These are phyloP conservation scores for Lipomyces chichibuensis DNA, from an alignment of 805 yeast species.

Conservation along the genomic window DNA sequence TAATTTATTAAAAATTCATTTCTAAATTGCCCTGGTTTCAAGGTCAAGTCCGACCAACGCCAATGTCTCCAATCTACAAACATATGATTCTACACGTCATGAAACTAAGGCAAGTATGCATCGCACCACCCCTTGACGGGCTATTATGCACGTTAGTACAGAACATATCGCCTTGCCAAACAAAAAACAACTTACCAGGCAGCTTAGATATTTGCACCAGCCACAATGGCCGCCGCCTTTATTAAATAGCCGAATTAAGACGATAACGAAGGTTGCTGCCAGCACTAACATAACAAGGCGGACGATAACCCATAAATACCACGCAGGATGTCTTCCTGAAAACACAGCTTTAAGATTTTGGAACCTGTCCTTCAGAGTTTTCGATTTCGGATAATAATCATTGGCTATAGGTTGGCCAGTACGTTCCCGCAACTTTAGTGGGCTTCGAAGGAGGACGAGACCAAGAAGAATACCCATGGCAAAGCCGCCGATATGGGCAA, in stretches of 20 bases:
- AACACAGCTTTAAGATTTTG: constrained; percentile 36
- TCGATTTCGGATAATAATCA: constrained; percentile 27
- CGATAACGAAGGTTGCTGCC: constrained; percentile 55
- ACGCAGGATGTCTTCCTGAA: constrained; percentile 41
- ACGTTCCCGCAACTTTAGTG: constrained; percentile 45
- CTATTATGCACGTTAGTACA: constrained; percentile 5
- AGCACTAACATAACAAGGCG: constrained; percentile 53
- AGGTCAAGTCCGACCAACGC: too few species aligned
- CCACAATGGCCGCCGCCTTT: constrained; percentile 57
- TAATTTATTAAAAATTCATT: too few species aligned
- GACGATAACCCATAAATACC: constrained; percentile 57
- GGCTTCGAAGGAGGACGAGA: constrained; percentile 57
- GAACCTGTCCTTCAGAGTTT: constrained; percentile 38
- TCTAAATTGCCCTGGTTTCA: too few species aligned
- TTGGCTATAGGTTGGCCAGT: constrained; percentile 19
- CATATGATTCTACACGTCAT: too few species aligned
- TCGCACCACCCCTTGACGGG: constrained; percentile 29
- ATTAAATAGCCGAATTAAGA: constrained; percentile 54
- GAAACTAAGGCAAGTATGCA: too few species aligned
- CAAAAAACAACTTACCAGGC: constrained; percentile 40
- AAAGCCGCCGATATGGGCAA: constrained; percentile 76
- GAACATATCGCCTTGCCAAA: neutral
- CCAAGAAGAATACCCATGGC: constrained; percentile 60
- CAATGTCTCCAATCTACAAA: too few species aligned
- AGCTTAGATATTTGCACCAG: constrained; percentile 76